Evolutionary conservation across 1,139 yeast genomes (phyloP), one percentile per base, ranked within the genome.

Genomic region (Blastobotrys ciferrii): DNA sequence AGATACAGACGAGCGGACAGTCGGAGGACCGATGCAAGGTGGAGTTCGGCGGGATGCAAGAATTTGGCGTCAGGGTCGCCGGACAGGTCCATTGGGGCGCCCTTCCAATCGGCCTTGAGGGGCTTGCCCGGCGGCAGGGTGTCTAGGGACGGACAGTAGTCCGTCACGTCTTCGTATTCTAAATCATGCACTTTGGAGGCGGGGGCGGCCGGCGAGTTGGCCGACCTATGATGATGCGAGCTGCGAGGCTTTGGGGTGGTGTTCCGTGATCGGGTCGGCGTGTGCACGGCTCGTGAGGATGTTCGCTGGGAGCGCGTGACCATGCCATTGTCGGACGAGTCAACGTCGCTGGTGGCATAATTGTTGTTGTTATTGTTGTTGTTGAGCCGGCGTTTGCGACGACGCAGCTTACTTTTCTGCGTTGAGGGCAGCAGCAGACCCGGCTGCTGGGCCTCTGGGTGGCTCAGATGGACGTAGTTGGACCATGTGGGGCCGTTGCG

Each of bases 81-180:
- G 12, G 84, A 74, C 53, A 92, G 76, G 66, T 87, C 95, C 96
- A 92, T 88, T 38, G 97, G 95, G 60, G 89, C 95, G 9, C 98
- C 98, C 71, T 91, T 91, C 98, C 98, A 92, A 64, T 91, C 98
- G 43, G 95, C 87, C 63, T 84, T 84, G 59, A 92, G 75, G 58
- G 89, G 80, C 67, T 84, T 82, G 60, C 81, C 82, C 18, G 77
- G 71, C 30, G 95, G 89, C 52, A 92, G 73, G 0, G 86, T 75
- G 1, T 74, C 63, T 19, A 73, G 50, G 0, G 87, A 70, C 4
- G 98, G 98, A 5, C 92, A 81, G 66, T 77, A 91, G 67, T 92
- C 97, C n/a, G 67, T 68, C 38, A 71, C 53, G 51, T 68, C 65
- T 71, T 80, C 56, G 41, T 56, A 46, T 35, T 60, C 61, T 42